Conservation (phyloP, 352 stramenopile species). For the Phytopythium sindhum region DNA sequence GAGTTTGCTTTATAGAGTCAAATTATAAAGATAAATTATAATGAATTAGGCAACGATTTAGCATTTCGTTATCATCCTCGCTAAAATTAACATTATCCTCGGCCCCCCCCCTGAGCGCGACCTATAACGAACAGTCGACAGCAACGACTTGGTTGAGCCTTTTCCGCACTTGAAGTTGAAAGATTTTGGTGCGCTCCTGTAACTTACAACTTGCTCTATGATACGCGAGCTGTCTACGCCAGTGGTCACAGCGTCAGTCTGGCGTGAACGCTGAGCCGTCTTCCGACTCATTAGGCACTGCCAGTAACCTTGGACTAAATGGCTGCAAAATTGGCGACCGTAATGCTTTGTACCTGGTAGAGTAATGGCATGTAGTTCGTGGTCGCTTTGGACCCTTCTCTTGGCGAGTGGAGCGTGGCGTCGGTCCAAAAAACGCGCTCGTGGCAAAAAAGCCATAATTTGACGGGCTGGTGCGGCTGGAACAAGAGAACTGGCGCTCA, state of each 20-base stretch:
- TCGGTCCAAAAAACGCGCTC: not conserved
- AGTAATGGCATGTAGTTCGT: constrained; percentile 1
- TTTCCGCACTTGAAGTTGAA: constrained; percentile 11
- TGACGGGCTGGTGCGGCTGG: too few relatives aligned
- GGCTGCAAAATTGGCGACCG: not conserved
- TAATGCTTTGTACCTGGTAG: not conserved
- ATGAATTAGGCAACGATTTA: too few relatives aligned
- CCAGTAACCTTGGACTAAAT: not conserved
- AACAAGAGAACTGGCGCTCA: not conserved
- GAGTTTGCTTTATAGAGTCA: not conserved
- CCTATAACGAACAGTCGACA: constrained; percentile 1
- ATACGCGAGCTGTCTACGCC: not conserved
- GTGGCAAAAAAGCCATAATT: not conserved
- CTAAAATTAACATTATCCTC: not conserved
- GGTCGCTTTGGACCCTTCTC: not conserved
- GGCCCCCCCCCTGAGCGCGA: not conserved
- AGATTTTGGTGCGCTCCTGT: constrained; percentile 5
- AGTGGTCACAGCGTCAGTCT: not conserved
- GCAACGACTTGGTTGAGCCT: not conserved
- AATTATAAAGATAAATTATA: not conserved
- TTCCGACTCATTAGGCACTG: not conserved
- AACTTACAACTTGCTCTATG: not conserved
- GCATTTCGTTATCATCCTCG: too few relatives aligned
- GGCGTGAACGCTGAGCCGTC: not conserved
- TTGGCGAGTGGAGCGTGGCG: not conserved